Base-by-base conservation (phyloP, 2,329 filamentous ascomycete species). In the Thielaviopsis populi region DNA sequence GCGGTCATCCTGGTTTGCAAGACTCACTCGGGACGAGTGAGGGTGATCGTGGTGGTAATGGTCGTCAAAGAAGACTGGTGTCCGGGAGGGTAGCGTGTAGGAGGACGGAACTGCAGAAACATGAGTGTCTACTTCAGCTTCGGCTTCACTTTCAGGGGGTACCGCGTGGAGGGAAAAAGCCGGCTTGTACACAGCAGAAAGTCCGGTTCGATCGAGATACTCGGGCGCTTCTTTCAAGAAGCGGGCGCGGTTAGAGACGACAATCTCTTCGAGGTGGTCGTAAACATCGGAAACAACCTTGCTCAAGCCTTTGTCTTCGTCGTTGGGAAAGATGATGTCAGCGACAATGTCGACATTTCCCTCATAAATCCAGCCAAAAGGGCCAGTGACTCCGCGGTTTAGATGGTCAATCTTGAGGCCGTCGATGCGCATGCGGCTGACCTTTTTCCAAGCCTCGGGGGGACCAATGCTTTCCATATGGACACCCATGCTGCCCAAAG, bases 281-380 rank as follows among this genome's bases (percentile, higher is more conserved):
- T 97, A 97, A 70, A 99, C 91, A 71, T 96, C 91, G n/a, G 88
- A 86, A 82, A 99, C 88, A 56, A 96, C 91, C 73, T 96, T 96
- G 27, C 87, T 87, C 64, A 99, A 86, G 67, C 91, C 89, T 67
- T 92, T 91, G 66, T 95, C 89, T 48, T 84, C 83, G 63, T 97
- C 94, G 40, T 85, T 84, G 0, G 94, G 94, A 67, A 99, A 89
- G 84, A 96, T 92, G 68, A 99, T 85, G 70, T 99, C 94, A 6
- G 94, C 88, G 15, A 97, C 86, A 67, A 99, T 96, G 72, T 99
- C 94, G 48, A 99, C 91, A 67, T 94, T 95, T 41, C 94, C 94
- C 74, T 97, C 90, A 68, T 95, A 88, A 62, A 99, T 99, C 94
- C 94, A 99, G 2, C 90, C 91, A 73, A 99, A 96, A 0, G 92